Evolutionary conservation across 139 green algal genomes (phyloP).

Genomic region (Picochlorum sp.): DNA sequence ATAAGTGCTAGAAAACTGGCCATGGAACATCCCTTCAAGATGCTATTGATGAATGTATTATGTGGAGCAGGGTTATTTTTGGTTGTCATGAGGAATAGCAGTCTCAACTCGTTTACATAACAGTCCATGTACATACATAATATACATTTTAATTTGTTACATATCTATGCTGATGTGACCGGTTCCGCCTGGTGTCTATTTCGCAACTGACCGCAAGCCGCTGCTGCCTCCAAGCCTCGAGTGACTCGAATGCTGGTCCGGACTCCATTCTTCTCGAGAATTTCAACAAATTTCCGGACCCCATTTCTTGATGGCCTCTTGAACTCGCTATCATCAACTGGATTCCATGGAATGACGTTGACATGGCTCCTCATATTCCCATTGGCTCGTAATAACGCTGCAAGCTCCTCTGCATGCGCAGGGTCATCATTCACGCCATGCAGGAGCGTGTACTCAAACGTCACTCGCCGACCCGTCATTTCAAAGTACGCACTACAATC

Average conservation of each 20-base stretch:
- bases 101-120: too few species aligned
- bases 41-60: too few species aligned
- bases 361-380: conserved; percentile 64
- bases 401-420: conserved; percentile 67
- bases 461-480: conserved; percentile 75
- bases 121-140: too few species aligned
- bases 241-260: conserved; percentile 54
- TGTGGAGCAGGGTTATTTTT: too few species aligned
- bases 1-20: too few species aligned
- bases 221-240: conserved; percentile 80
- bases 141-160: not conserved
- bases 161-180: conserved; percentile 21
- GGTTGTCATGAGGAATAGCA: too few species aligned
- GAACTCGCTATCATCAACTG: conserved; percentile 80
- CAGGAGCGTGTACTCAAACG: conserved; percentile 96
- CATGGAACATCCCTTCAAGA: too few species aligned
- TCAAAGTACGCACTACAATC: conserved; percentile 70
- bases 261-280: conserved; percentile 55
- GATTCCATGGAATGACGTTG: conserved; percentile 95
- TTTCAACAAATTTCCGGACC: conserved; percentile 44
- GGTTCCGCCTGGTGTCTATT: conserved; percentile 85
- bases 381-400: conserved; percentile 52
- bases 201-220: conserved; percentile 92
- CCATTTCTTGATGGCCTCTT: conserved; percentile 43
- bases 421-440: conserved; percentile 65